Conservation (phyloP, 2,329 filamentous ascomycete species). For the Arthrobotrys iridis region DNA sequence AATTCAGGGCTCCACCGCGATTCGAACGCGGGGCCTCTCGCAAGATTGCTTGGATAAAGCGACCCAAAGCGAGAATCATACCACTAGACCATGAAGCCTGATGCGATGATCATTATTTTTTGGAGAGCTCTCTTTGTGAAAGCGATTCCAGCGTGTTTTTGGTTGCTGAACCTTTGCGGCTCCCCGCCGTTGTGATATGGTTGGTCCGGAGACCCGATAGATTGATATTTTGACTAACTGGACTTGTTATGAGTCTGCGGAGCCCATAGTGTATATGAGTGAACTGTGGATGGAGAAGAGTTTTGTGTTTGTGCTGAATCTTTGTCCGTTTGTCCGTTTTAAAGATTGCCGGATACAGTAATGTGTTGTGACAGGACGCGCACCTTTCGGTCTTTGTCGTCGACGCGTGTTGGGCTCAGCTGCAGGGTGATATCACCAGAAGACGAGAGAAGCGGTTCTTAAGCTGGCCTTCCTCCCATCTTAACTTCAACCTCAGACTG, state of each 20-base stretch:
- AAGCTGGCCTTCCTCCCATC: not conserved
- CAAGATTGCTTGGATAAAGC: conserved; percentile 20
- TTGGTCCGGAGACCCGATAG: too few relatives aligned
- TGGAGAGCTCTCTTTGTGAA: too few relatives aligned
- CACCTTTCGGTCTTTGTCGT: not conserved
- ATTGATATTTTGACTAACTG: too few relatives aligned
- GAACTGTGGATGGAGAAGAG: too few relatives aligned
- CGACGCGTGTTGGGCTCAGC: conserved; percentile 8
- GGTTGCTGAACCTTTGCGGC: too few relatives aligned
- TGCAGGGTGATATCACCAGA: conserved; percentile 29
- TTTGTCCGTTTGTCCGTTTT: not conserved
- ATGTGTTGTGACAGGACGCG: conserved; percentile 37
- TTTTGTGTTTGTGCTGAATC: conserved; percentile 26
- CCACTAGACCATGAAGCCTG: conserved; percentile 61
- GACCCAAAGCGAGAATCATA: conserved; percentile 62
- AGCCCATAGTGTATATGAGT: too few relatives aligned
- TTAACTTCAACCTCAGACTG: not conserved
- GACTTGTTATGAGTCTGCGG: too few relatives aligned
- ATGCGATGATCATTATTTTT: too few relatives aligned
- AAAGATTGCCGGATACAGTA: not conserved
- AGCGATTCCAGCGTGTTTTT: too few relatives aligned
- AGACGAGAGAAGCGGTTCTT: not conserved
- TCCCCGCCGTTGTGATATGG: too few relatives aligned
- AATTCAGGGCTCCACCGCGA: conserved; percentile 25
- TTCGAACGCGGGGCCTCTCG: conserved; percentile 42